Conservation (phyloP, 441 rosid genomes). For the Codiaeum variegatum region DNA sequence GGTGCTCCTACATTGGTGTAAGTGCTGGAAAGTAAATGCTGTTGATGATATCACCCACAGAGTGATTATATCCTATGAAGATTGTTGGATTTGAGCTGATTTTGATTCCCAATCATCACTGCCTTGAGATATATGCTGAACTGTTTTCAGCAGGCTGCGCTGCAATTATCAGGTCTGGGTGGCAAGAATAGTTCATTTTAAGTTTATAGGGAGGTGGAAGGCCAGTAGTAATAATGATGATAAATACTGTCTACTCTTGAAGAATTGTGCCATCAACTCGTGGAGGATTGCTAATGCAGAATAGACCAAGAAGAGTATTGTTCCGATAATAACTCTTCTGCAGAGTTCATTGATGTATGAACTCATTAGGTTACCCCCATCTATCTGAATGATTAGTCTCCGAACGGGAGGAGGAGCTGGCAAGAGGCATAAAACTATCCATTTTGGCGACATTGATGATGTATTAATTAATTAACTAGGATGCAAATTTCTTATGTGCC, state of each 20-base stretch:
- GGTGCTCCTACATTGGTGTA: not conserved
- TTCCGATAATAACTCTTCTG: no score
- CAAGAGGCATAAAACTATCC: no score
- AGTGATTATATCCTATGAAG: not conserved
- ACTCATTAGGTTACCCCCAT: no score
- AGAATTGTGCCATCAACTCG: no score
- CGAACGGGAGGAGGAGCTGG: no score
- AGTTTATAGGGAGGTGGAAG: not conserved
- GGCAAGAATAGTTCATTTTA: not conserved
- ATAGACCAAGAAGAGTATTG: no score
- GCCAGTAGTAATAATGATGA: not conserved
- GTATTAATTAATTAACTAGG: slow-evolving; percentile 6
- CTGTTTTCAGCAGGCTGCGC: not conserved
- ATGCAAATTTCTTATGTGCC: not conserved
- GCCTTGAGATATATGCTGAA: not conserved
- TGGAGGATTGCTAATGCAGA: not conserved
- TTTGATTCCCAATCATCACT: not conserved
- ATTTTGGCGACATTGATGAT: not conserved
- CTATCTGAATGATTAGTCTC: no score
- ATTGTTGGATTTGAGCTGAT: not conserved
- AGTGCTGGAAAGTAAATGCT: slow-evolving; percentile 2
- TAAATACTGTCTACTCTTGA: slow-evolving; percentile 8
- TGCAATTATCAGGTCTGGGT: not conserved
- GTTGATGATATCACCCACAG: not conserved
- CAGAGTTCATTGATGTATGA: not conserved